These are phyloP conservation scores for Anthoceros angustus DNA, from an alignment of 225 moss, liverwort and hornwort genomes.

Conservation along the genomic window DNA sequence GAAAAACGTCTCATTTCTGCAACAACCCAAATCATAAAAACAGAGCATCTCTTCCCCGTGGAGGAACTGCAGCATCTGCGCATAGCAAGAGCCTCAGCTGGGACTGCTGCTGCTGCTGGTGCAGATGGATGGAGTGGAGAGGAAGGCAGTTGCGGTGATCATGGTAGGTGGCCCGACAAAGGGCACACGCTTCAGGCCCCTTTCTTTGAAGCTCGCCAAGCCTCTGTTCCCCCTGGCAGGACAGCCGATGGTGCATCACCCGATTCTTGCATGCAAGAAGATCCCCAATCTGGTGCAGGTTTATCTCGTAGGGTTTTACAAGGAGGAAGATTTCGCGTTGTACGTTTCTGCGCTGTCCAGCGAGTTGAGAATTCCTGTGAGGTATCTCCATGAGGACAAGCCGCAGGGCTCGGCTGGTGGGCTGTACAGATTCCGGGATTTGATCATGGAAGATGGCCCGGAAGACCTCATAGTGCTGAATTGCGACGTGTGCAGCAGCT, in stretches of 20 bases:
- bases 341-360: constrained; percentile 89
- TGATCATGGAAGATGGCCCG: neutral
- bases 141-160: constrained; percentile 77
- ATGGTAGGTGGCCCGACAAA: constrained; percentile 96
- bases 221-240: constrained; percentile 93
- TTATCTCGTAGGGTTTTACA: constrained; percentile 84
- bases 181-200: constrained; percentile 98
- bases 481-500: constrained; percentile 79
- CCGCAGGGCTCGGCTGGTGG: constrained; percentile 1
- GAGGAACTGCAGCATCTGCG: too few species aligned
- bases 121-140: neutral
- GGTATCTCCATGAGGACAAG: constrained; percentile 20
- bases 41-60: too few species aligned
- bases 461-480: neutral
- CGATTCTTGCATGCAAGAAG: constrained; percentile 95
- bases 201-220: constrained; percentile 90
- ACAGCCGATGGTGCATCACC: constrained; percentile 97
- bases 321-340: constrained; percentile 75
- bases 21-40: too few species aligned
- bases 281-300: constrained; percentile 85
- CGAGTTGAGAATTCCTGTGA: constrained; percentile 91
- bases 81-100: too few species aligned
- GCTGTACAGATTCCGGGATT: neutral
- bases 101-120: neutral
- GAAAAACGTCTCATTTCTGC: too few species aligned